Base-by-base conservation (phyloP, 1,139 yeast species). In the Casaregolazyma suthepensis region DNA sequence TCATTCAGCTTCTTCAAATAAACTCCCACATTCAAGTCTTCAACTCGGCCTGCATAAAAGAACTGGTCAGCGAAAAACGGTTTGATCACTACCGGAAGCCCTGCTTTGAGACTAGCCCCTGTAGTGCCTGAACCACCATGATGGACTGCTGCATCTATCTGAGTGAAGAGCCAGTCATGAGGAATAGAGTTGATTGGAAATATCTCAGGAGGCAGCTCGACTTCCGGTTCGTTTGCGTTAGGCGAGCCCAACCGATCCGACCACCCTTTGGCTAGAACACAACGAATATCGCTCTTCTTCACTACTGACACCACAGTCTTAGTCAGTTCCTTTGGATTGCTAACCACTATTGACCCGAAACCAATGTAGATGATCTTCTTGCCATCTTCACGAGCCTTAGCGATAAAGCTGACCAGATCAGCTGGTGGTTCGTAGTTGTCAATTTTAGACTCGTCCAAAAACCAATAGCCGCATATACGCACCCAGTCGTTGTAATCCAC, bases 71-170 rank as follows among this genome's bases (percentile, higher is more conserved):
- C 99, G 69, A 91, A 91, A 65, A 93, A 91, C 1, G 99, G 98
- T 67, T 91, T 91, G 61, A 91, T 83, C 43, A 91, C 79, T 0
- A 96, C 88, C 0, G 98, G 97, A 35, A 87, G 67, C 0, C 98
- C 99, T 9, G 89, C 87, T 57, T 93, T 73, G 54, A 91, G 68
- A 2, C 94, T 79, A 0, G 97, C 96, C 10, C 99, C 99, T 0
- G 98, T 90, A 0, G 98, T 89, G 1, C 99, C 99, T 0, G 96
- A 86, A 0, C 99, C 99, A 42, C 99, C 99, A 68, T 91, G 99
- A 65, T 91, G 99, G 3, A 91, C 96, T 0, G 96, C 96, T 0
- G 93, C 97, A 70, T 91, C 96, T 45, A 93, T 75, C 59, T 80
- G 82, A 0, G 93, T 87, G 69, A 91, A 91, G 46, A 91, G 73